Evolutionary conservation across 352 stramenopile genomes (phyloP).

Genomic region (Thalassiosira pacifica): DNA sequence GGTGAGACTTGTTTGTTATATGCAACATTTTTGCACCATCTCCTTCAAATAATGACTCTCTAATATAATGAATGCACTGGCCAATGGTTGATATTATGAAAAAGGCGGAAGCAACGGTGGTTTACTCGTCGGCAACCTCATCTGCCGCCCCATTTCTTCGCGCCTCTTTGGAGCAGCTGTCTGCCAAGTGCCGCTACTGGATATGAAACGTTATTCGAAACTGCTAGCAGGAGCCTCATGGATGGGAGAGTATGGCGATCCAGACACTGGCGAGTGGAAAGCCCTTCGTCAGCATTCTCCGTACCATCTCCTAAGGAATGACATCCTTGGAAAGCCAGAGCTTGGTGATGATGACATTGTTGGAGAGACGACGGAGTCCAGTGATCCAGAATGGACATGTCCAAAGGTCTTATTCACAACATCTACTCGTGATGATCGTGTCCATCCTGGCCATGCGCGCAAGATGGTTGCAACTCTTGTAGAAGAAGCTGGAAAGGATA

Average conservation of each 20-base stretch:
- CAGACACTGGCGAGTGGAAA: conserved; percentile 65
- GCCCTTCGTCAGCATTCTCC: conserved; percentile 67
- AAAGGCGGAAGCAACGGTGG: conserved; percentile 68
- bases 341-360: conserved; percentile 6
- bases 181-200: conserved; percentile 91
- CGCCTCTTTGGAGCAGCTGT: conserved; percentile 90
- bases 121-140: conserved; percentile 90
- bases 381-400: conserved; percentile 48
- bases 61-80: background rate
- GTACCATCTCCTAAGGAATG: conserved; percentile 70
- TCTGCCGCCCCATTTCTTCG: conserved; percentile 85
- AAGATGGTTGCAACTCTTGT: conserved; percentile 77
- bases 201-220: conserved; percentile 94
- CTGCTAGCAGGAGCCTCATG: conserved; percentile 90
- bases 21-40: too few species aligned
- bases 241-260: conserved; percentile 83
- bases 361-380: conserved; percentile 30
- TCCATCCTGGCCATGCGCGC: conserved; percentile 77
- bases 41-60: background rate
- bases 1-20: conserved; percentile 66
- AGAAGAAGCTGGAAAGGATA: conserved; percentile 61
- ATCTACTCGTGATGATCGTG: conserved; percentile 76
- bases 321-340: conserved; percentile 54
- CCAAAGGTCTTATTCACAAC: conserved; percentile 76
- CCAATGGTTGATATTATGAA: background rate